Base-by-base conservation (phyloP, 768 basidiomycete species). In the Mycena olivaceomarginata region DNA sequence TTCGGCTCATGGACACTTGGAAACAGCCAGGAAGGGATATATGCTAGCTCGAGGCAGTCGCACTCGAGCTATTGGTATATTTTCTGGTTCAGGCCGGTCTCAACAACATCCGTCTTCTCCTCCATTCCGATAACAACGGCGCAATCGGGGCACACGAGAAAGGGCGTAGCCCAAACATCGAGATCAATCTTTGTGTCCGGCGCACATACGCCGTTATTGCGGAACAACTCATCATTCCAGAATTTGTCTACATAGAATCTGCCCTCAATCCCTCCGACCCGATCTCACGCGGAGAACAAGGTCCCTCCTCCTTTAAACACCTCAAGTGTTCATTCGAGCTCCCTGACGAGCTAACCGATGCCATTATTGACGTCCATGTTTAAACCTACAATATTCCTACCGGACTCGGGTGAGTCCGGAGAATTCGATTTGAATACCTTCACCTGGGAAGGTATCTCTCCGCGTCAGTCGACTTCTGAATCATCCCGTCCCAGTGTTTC, bases 1-100 rank as follows among this genome's bases (percentile, higher is more conserved):
- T 79, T 40, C 59, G 65, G 20, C 70, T 81, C 0, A 12, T 6
- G 8, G 46, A 43, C 3, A 57, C 46, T 31, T 84, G 83, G 82
- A 79, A 80, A 31, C 15, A 11, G 0, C 60, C 66, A 0, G 77
- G 67, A 5, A 31, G 70, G 10, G 80, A 82, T 67, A 85, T 85
- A 13, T 81, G 84, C 40, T 85, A 84, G 84, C 80, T 81, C 31
- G 82, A 83, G 59, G 66, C 76, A 0, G 41, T 83, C 2, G 82
- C 77, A 0, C 12, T 74, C 69, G 69, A 74, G 69, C 56, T 78
- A 25, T 25, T 25, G 25, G 25, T 25, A 25, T 25, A 25, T 25
- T 25, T 25, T 25, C 25, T 25, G 25, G 73, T 70, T 16, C 70
- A 73, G 25, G 10, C 40, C 16, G 76, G 78, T 39, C 64, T 77